Base-by-base conservation (phyloP, 176 grass and related monocot species). In the Musa acuminata region DNA sequence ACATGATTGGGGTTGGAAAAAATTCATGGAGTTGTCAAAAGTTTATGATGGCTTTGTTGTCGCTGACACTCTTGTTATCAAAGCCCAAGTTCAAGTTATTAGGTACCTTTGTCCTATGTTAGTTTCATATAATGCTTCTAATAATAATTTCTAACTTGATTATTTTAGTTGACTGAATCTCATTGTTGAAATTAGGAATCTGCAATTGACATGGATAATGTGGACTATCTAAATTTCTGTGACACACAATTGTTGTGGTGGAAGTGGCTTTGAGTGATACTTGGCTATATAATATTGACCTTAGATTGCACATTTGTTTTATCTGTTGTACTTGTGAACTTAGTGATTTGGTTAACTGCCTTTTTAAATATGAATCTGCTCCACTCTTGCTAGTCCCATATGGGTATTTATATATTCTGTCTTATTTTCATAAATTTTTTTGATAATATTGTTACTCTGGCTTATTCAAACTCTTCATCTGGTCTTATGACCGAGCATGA, bases 1-100 rank as follows among this genome's bases (percentile, higher is more conserved):
- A 78, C 96, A 99, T 87, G 94, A 98, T 76, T 98, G 94, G 94
- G 94, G 94, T 5, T 98, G 94, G 94, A 98, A 98, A 87, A 99
- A 99, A 64, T 99, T 99, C 88, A 99, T 99, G 90, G 96, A 99
- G 81, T 77, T 99, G 29, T 87, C 96, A 79, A 99, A 99, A 83
- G 79, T 99, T 52, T 74, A 89, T 81, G 96, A 99, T 74, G 96
- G 88, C 77, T 99, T 95, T 84, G 71, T 99, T 71, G 84, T 86
- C 59, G 86, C 88, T 48, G 96, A 99, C 72, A 88, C 87, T 69
- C 90, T 99, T 81, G 85, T 88, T 52, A 99, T 99, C 76, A 99
- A 99, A 88, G 96, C 91, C 65, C 96, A 99, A 94, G 96, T 99
- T 87, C 96, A 99, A 89, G 96, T 99, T 69, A 91, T 99, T 74